Base-by-base conservation (phyloP, 169 alveolate genomes). In the Plasmodium blacklocki region DNA sequence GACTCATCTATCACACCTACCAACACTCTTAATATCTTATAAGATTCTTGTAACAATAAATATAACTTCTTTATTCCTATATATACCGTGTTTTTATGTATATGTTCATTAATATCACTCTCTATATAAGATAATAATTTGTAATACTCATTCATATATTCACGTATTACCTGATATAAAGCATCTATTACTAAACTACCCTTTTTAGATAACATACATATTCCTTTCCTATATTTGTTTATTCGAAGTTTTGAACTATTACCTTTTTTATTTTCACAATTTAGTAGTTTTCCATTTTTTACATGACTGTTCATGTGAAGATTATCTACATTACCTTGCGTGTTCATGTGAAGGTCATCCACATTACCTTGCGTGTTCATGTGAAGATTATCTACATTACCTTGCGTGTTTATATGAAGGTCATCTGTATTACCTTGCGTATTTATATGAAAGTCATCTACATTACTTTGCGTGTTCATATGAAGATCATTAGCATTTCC, bases 21-120 rank as follows among this genome's bases (percentile, higher is more conserved):
- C n/a, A 83, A 26, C 2, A 83, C 91, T 45, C 91, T n/a, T 26
- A 83, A 56, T 54, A 83, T 68, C 29, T 83, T 83, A 26, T 83
- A 83, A 12, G 91, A 68, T 19, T 83, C 85, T 6, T 83, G 91
- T 29, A 83, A 58, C 26, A 68, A 62, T 29, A 58, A 11, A 32
- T 83, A 72, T n/a, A 83, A 26, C 7, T 56, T 70, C 47, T 83
- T 83, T 21, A 83, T 60, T 12, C 91, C 91, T 3, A 83, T 58
- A 73, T 83, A 83, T 1, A 83, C 74, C 1, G 91, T 83, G 12
- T 83, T 83, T 11, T 83, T 83, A 62, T 83, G 91, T 8, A 83
- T 83, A 60, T 83, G 91, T 21, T 83, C 91, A 18, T 83, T 83
- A 6, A 83, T 67, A 47, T 83, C 91, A 68, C 91, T 83, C 15